These are phyloP conservation scores for Colletotrichum sp. DNA, from an alignment of 2,329 filamentous ascomycete species.

Conservation along the genomic window DNA sequence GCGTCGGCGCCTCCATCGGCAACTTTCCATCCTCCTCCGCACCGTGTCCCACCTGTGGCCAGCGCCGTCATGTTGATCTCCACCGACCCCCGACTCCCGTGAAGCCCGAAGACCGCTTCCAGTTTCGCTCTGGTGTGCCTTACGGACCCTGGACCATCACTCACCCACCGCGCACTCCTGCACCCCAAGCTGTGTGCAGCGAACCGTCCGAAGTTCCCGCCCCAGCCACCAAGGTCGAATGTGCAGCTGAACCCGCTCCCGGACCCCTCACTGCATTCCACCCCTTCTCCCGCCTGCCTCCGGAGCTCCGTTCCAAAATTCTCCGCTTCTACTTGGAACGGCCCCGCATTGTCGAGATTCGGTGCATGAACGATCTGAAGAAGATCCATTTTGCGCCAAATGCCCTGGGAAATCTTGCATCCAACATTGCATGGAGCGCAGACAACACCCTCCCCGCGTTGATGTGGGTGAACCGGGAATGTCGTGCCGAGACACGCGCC, in stretches of 20 bases:
- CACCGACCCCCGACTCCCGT: slow-evolving; percentile 18
- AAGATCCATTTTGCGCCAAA: slow-evolving; percentile 19
- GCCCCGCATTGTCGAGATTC: slow-evolving; percentile 48
- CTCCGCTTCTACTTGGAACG: slow-evolving; percentile 50
- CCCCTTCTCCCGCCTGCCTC: slow-evolving; percentile 46
- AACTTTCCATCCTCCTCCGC: slow-evolving; percentile 8
- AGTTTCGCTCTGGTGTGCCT: slow-evolving; percentile 16
- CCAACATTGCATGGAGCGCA: slow-evolving; percentile 22
- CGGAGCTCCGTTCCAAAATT: slow-evolving; percentile 53
- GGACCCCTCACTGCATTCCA: slow-evolving; percentile 22
- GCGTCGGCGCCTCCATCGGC: slow-evolving; percentile 14
- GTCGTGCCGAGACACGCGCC: slow-evolving; percentile 20
- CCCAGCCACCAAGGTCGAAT: neutral
- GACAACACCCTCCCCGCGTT: slow-evolving; percentile 23
- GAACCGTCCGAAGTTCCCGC: neutral
- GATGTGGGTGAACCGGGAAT: slow-evolving; percentile 24
- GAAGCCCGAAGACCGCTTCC: slow-evolving; percentile 17
- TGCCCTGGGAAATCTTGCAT: slow-evolving; percentile 14
- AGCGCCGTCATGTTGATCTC: slow-evolving; percentile 14
- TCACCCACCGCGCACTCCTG: neutral
- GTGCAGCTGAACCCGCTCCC: neutral
- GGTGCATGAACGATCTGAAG: slow-evolving; percentile 33
- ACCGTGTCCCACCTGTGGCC: slow-evolving; percentile 17
- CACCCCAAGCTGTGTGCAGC: neutral
- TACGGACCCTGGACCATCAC: slow-evolving; percentile 16